Evolutionary conservation across 2,329 filamentous ascomycete genomes (phyloP).

Genomic region (Xylaria polymorpha): DNA sequence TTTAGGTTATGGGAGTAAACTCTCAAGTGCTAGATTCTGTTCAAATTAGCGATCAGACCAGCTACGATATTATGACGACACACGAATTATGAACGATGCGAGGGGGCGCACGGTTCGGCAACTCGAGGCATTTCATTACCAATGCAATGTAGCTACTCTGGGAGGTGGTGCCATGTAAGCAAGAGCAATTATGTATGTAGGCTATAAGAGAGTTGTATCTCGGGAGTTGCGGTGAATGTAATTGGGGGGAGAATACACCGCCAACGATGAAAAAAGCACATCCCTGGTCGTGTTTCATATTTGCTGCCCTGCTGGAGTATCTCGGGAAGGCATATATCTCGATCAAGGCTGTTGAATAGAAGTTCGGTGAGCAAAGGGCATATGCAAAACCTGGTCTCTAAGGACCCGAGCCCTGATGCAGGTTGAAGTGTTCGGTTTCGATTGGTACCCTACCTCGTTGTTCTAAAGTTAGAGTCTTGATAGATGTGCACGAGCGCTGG

Average conservation of each 20-base stretch:
- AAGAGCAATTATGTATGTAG: not conserved
- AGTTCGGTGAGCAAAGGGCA: too few relatives aligned
- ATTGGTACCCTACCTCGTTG: not conserved
- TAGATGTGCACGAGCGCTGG: not conserved
- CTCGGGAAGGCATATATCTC: too few relatives aligned
- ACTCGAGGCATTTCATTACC: not conserved
- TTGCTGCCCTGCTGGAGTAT: not conserved
- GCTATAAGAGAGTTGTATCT: not conserved
- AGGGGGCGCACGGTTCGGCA: too few relatives aligned
- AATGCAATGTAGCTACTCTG: not conserved
- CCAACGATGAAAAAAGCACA: not conserved
- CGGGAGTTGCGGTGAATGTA: not conserved
- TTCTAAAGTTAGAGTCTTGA: conserved; percentile 8
- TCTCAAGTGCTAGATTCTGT: not conserved
- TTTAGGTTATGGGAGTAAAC: not conserved
- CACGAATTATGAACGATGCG: not conserved
- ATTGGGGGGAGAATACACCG: not conserved
- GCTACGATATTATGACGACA: not conserved
- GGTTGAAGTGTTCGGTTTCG: not conserved
- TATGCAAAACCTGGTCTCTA: not conserved
- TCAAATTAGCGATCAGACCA: not conserved
- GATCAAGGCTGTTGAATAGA: not conserved
- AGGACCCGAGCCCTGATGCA: not conserved
- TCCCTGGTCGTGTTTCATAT: not conserved
- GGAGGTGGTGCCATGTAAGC: not conserved